Evolutionary conservation across 441 rosid genomes (phyloP).

Genomic region (Euphorbia neoarborescens): DNA sequence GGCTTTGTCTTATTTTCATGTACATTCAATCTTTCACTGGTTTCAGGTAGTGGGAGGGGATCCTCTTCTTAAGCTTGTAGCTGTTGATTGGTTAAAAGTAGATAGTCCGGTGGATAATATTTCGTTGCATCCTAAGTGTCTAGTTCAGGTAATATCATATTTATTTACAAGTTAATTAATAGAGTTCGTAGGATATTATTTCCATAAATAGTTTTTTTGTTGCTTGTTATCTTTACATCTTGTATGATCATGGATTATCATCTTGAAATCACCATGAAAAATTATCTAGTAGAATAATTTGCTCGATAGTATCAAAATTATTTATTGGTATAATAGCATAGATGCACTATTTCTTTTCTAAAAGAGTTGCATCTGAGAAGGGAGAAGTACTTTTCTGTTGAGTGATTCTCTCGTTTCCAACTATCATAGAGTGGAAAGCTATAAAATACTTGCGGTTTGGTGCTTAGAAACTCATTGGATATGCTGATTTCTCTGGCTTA

Average conservation of each 20-base stretch:
- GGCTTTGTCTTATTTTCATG: not conserved
- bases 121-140: slow-evolving; percentile 72
- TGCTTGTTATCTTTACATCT: not conserved
- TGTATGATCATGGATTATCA: not conserved
- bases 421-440: no score
- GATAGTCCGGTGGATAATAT: slow-evolving; percentile 57
- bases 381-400: not conserved
- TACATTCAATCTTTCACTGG: not conserved
- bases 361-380: not conserved
- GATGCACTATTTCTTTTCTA: not conserved
- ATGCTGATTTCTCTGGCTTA: no score
- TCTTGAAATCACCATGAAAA: not conserved
- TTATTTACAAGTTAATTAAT: not conserved
- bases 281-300: not conserved
- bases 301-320: not conserved
- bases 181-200: not conserved
- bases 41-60: slow-evolving; percentile 82
- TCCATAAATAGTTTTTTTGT: not conserved
- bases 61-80: slow-evolving; percentile 84
- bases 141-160: slow-evolving; percentile 64
- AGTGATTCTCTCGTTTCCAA: no score
- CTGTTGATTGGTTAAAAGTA: slow-evolving; percentile 90
- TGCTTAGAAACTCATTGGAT: no score
- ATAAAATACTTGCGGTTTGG: not conserved
- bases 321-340: not conserved